phyloP scores from a whole-genome alignment of 371 early-diverging fungal genomes.

The Mucor piriformis region DNA sequence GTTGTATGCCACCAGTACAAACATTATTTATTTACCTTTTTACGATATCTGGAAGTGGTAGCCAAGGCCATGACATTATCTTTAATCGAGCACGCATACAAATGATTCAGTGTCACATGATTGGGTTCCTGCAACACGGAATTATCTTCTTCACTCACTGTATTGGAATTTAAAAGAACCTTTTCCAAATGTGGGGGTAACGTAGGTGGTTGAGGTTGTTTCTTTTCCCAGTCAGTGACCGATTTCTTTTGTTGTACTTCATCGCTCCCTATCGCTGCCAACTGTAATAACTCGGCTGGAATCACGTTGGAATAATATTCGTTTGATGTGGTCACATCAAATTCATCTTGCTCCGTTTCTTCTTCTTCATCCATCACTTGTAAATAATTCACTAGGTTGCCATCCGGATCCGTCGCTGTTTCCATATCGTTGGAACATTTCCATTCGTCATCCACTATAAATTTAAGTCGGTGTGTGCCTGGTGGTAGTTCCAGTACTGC shows the following conservation, averaged over 20 bases:
- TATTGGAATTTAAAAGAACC: slow-evolving; percentile 81
- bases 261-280: slow-evolving; percentile 15
- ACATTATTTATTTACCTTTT: slow-evolving; percentile 64
- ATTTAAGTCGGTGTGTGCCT: slow-evolving; percentile 95
- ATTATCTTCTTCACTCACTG: slow-evolving; percentile 76
- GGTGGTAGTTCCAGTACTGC: slow-evolving; percentile 87
- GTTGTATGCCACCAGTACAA: no score
- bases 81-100: slow-evolving; percentile 94
- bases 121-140: slow-evolving; percentile 85
- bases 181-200: slow-evolving; percentile 93
- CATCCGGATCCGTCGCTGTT: slow-evolving; percentile 91
- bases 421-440: slow-evolving; percentile 89
- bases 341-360: slow-evolving; percentile 55
- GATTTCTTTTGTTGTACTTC: no score
- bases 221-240: slow-evolving; percentile 41
- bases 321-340: no score
- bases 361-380: slow-evolving; percentile 73
- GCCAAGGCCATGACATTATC: slow-evolving; percentile 96
- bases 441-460: slow-evolving; percentile 98
- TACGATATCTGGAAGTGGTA: slow-evolving; percentile 82
- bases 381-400: slow-evolving; percentile 94
- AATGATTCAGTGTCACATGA: slow-evolving; percentile 92
- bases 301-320: slow-evolving; percentile 68
- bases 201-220: slow-evolving; percentile 73
- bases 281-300: slow-evolving; percentile 56